phyloP scores from a whole-genome alignment of 2,329 filamentous ascomycete species.

The Aspergillus awamori region DNA sequence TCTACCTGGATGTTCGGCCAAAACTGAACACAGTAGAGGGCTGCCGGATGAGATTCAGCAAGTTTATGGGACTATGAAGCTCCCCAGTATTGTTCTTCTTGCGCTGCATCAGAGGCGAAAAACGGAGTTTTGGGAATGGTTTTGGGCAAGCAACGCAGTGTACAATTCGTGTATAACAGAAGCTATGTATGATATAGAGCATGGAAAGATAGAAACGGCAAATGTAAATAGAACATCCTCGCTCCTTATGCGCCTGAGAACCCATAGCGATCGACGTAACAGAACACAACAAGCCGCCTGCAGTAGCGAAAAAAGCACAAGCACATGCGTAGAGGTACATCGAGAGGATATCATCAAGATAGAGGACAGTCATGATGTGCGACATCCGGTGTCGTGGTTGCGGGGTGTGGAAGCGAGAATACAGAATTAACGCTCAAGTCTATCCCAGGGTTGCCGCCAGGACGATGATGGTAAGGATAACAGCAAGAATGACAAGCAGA shows the following conservation, averaged over 20 bases:
- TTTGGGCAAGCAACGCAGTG: slow-evolving; percentile 27
- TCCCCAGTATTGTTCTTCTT: background rate
- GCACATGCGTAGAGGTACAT: slow-evolving; percentile 31
- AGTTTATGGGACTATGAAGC: slow-evolving; percentile 49
- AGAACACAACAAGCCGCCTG: slow-evolving; percentile 12
- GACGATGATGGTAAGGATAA: slow-evolving; percentile 87
- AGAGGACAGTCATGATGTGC: slow-evolving; percentile 19
- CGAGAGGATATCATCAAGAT: slow-evolving; percentile 39
- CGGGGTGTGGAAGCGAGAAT: background rate
- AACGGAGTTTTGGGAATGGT: slow-evolving; percentile 29
- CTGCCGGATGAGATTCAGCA: slow-evolving; percentile 58
- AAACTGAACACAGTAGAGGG: slow-evolving; percentile 67
- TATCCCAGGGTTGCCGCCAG: slow-evolving; percentile 80
- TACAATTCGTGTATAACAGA: slow-evolving; percentile 40
- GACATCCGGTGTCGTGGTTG: slow-evolving; percentile 13
- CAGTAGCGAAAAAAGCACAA: slow-evolving; percentile 18
- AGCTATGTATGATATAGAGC: slow-evolving; percentile 39
- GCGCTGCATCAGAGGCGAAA: slow-evolving; percentile 27
- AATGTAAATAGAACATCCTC: slow-evolving; percentile 28
- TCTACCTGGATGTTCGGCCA: slow-evolving; percentile 67
- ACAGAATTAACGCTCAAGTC: slow-evolving; percentile 25
- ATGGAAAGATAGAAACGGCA: slow-evolving; percentile 19
- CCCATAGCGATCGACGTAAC: slow-evolving; percentile 16
- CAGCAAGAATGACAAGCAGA: slow-evolving; percentile 80
- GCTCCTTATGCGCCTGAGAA: slow-evolving; percentile 26